Base-by-base conservation (phyloP, 2,329 filamentous ascomycete genomes). In the Diplocarpon rosae region DNA sequence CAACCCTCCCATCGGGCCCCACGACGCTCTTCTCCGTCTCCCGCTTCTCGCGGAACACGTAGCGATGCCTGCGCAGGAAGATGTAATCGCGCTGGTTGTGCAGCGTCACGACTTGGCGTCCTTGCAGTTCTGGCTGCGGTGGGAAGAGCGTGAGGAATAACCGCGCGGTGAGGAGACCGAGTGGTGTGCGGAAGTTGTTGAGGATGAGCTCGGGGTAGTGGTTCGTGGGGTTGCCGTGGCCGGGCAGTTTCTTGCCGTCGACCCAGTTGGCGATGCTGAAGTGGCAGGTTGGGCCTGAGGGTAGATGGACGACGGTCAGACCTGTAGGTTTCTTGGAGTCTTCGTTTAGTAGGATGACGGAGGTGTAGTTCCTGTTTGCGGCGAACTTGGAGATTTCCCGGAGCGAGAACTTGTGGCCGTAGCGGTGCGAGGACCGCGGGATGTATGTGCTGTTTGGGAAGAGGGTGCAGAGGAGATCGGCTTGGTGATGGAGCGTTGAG, bases 81-180 rank as follows among this genome's bases (percentile, higher is more conserved):
- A 96, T 92, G 64, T 90, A 96, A 65, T 96, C 90, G 52, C 90
- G 82, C 69, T 95, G 89, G 57, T 95, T 95, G 65, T 95, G 88
- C 42, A 95, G 67, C 1, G 90, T 95, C 8, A 95, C 79, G 1
- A 95, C 89, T 59, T 95, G 89, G 17, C 90, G 72, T 4, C 90
- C 90, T 54, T 83, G 73, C 5, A 96, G 70, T 57, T 96, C 86
- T 0, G 92, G 90, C 35, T 78, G 76, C 0, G 81, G 76, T 0
- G 90, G 92, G 65, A 87, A 92, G 24, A 93, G 65, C 0, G 75
- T 78, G 51, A 83, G 76, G 68, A 98, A 92, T 1, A 95, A 69
- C 58, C 87, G 81, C 8, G 89, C 90, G 0, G 89, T 87, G 32
- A 96, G 69, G 9, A 95, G 71, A 66, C 92, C 92, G 1, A 98